Percentiles rank a stretch among this genome's conserved stretches.
phyloP scores from a whole-genome alignment of 345 rosid genomes.

The Populus nigra region DNA sequence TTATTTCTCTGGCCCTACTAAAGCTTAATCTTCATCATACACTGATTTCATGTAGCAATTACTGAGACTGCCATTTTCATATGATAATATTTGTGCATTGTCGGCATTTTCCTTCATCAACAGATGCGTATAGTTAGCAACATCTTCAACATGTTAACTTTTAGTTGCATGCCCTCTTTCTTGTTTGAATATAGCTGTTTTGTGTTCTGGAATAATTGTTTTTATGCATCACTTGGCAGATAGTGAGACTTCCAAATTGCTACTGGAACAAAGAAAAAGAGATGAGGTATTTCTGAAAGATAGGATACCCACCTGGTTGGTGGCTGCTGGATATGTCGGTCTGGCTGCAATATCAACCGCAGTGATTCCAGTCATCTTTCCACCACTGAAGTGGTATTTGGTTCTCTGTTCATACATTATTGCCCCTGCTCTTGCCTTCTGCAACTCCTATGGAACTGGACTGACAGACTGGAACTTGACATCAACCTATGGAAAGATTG shows the following conservation, averaged over 20 bases:
- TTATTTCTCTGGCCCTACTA: too few relatives aligned
- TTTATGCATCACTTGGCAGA: slow-evolving; percentile 33
- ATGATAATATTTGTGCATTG: too few relatives aligned
- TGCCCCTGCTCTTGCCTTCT: slow-evolving; percentile 91
- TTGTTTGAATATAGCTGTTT: background rate
- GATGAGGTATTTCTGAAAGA: slow-evolving; percentile 75
- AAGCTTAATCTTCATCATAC: too few relatives aligned
- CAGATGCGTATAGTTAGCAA: background rate
- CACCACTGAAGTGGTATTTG: slow-evolving; percentile 84
- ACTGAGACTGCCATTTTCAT: too few relatives aligned
- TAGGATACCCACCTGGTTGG: slow-evolving; percentile 69
- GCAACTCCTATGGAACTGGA: slow-evolving; percentile 86
- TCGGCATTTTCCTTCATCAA: too few relatives aligned
- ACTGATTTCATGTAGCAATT: too few relatives aligned
- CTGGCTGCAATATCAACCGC: slow-evolving; percentile 87
- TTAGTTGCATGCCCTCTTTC: background rate
- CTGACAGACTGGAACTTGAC: slow-evolving; percentile 84
- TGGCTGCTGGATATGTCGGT: slow-evolving; percentile 79
- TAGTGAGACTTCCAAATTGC: slow-evolving; percentile 45
- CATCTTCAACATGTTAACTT: background rate
- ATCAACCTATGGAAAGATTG: slow-evolving; percentile 87
- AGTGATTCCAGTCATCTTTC: slow-evolving; percentile 64
- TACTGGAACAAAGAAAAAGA: slow-evolving; percentile 55
- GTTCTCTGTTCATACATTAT: slow-evolving; percentile 74
- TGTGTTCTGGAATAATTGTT: slow-evolving; percentile 9